Conservation (phyloP, 169 alveolate genomes). For the Plasmodium falciparum region DNA sequence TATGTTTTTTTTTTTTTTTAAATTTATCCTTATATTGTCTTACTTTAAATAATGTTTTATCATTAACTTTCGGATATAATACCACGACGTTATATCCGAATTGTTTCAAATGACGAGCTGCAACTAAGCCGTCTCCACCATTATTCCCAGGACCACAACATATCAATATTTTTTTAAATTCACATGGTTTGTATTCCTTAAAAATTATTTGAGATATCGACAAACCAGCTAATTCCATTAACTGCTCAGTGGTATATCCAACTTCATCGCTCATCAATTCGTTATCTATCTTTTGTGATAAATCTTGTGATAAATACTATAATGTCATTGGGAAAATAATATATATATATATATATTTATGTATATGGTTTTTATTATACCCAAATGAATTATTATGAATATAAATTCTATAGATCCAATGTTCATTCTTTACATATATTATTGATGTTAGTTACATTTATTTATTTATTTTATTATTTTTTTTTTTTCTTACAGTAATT, state of each 20-base stretch:
- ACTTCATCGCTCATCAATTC: constrained; percentile 86
- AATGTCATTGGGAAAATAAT: constrained; percentile 11
- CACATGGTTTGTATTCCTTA: constrained; percentile 75
- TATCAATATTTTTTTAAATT: constrained; percentile 78
- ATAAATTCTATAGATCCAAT: not conserved
- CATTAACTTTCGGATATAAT: constrained; percentile 87
- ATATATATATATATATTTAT: not conserved
- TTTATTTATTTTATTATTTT: constrained; percentile 4
- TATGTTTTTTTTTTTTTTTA: no score
- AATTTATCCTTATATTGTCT: constrained; percentile 45
- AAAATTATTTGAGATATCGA: constrained; percentile 87
- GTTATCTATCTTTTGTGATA: constrained; percentile 83
- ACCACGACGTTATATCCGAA: constrained; percentile 85
- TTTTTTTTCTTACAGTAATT: constrained; percentile 16
- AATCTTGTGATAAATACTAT: constrained; percentile 59
- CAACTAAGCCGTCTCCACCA: constrained; percentile 93
- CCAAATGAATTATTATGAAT: not conserved
- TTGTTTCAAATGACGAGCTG: constrained; percentile 88
- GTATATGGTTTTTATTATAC: not conserved
- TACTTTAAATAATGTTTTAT: constrained; percentile 80
- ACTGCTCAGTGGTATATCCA: constrained; percentile 88
- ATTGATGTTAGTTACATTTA: not conserved
- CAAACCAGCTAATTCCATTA: constrained; percentile 94
- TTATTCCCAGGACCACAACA: constrained; percentile 95
- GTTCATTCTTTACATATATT: not conserved